Evolutionary conservation across 306 rosid species (phyloP), one percentile per base, ranked within the genome.

Genomic region (Vigna reflexopilosa): DNA sequence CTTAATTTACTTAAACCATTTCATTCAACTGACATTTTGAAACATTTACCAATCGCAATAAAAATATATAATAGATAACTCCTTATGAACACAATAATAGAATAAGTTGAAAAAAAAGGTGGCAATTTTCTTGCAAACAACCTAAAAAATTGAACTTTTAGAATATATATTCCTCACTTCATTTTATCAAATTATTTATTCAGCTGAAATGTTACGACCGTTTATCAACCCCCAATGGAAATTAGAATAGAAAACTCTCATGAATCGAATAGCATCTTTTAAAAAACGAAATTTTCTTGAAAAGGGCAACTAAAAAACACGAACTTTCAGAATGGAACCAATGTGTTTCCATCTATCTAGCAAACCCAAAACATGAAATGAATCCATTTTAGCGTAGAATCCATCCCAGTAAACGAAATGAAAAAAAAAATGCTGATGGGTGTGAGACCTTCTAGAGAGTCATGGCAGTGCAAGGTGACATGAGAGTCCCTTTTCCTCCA

Each of bases 401-500:
- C 38, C 17, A 9, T 56, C 38, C 15, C 24, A 50, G 51, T 6
- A 58, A 57, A 0, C 2, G 54, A 68, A 77, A 56, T 0, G 50
- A 19, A 49, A 36, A 6, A 6, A 19, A 22, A 42, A 4, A 32
- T 26, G n/a, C 5, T 38, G 47, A 72, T 51, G 57, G 8, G 24
- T 20, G 72, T 14, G 56, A 54, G n/a, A 95, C 98, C 98, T 84
- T 95, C 93, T 76, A 95, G 72, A 26, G 98, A 95, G 13, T 91
- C 98, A 80, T 95, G 98, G 85, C 91, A 95, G 28, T 87, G 98
- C 55, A 95, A 84, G 77, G 87, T 85, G 83, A 91, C 98, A 68
- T 92, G 98, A 2, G 97, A 24, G 51, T 95, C 98, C 67, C 97
- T 88, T 87, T 95, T 95, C 52, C 77, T 88, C 98, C 98, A 95